Evolutionary conservation across 202 grass and related monocot genomes (phyloP), one percentile per base, ranked within the genome.

Genomic region (Setaria viridis): DNA sequence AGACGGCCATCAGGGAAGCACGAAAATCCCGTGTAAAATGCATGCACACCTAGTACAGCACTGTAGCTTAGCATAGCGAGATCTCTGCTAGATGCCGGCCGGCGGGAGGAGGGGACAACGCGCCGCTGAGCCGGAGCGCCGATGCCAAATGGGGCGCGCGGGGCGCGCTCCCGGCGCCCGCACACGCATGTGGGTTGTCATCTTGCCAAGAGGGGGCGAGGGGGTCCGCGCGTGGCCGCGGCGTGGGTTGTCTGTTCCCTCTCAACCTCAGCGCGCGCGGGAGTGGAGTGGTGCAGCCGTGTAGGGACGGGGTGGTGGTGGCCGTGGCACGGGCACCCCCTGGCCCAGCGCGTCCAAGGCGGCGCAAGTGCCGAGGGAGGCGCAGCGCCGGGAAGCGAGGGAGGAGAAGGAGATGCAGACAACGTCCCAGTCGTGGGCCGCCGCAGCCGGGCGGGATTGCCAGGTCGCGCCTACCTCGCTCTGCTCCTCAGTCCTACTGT

Each of bases 111-210:
- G 64, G 50, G 65, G 29, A 60, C 67, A 85, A 55, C 5, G 54
- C 19, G 87, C 77, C 77, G 88, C 63, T 57, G 34, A 9, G 53
- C 13, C 30, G 65, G 33, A 30, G 76, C 15, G 25, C n/a, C n/a
- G 51, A n/a, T 34, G 77, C 32, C 76, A 67, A 84, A 79, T 15
- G 70, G 42, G 34, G 25, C 25, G 25, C 25, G 25, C 25, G 25
- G 25, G 25, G 14, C 4, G 25, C 39, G 48, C 69, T 3, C 15
- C 7, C 9, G 0, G 42, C 69, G 66, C 59, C 59, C 59, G 47
- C 84, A 8, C 20, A 20, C 32, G 77, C 77, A 72, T 77, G 88
- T 90, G 88, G 65, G 55, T 1, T 84, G 81, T 51, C 81, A 16
- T 20, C 16, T 50, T 6, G 69, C 17, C 80, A 20, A 56, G 20